Base-by-base conservation (phyloP, 306 rosid genomes). In the Prunus kanzakura region DNA sequence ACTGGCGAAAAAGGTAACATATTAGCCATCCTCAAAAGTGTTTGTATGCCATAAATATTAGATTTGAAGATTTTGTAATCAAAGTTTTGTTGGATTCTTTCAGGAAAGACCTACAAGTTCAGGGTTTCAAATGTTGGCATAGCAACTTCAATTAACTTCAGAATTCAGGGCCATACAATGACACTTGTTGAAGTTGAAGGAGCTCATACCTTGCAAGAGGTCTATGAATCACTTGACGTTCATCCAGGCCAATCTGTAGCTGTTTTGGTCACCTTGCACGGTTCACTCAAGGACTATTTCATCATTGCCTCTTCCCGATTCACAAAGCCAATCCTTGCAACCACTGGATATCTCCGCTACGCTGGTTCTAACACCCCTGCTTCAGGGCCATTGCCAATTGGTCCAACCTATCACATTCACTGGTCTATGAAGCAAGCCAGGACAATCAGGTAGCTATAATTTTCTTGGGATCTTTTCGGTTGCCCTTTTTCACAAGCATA, bases 141-240 rank as follows among this genome's bases (percentile, higher is more conserved):
- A 67, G 61, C 85, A 74, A 87, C 89, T 27, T 83, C 97, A 19
- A 65, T 91, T 2, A 94, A 91, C 86, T 82, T 90, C 11, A 86
- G 94, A 78, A 90, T 94, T 60, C 89, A 91, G 52, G 89, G 85
- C 1, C 97, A 94, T 71, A 45, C 30, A 0, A 49, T 94, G 86
- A 89, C 69, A 22, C 88, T 91, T 1, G 84, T 91, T 69, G 98
- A 94, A 84, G 97, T 91, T 47, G 98, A 94, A 88, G 98, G 97
- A 80, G 76, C 89, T 69, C 96, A 94, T 38, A 85, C 96, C 15
- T 6, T 94, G 10, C 97, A 90, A 79, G 97, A 91, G 29, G 49
- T 45, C 1, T 94, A 90, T 16, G 83, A 85, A 12, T 88, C 96
- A 1, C 46, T 91, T 15, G 97, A 94, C 64, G 30, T 94, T 81